Base-by-base conservation (phyloP, 2,329 filamentous ascomycete species). In the Rhytidhysteron rufulum region DNA sequence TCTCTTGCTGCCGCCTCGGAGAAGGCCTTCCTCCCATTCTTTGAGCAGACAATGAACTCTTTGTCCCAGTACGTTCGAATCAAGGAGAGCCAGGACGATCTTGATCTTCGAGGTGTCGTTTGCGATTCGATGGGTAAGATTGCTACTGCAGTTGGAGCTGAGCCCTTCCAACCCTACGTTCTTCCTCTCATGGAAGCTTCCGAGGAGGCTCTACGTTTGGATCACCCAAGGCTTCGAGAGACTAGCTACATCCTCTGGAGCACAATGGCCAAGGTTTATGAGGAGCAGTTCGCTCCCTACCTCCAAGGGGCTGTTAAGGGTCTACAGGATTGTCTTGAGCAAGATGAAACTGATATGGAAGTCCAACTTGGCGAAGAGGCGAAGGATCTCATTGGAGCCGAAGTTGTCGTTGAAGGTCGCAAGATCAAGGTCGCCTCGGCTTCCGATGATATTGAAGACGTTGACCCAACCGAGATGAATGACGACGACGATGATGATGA, bases 201-300 rank as follows among this genome's bases (percentile, higher is more conserved):
- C 51, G 90, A 96, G 68, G 90, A 96, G 67, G 90, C 86, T 40
- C 77, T 97, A 2, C 76, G 85, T 54, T 82, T 98, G 3, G 90
- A 88, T 54, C 90, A 96, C 70, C 86, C 90, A 31, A 81, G 90
- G 42, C 81, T 97, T 37, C 87, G 89, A 67, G 93, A 98, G 74
- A 96, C 89, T 47, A 95, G 88, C 63, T 98, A 95, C 71, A 94
- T 97, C 47, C 78, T 98, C 40, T 98, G 93, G 91, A 89, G 88
- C 50, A 88, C 87, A 30, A 82, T 98, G 62, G 86, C 91, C 47
- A 94, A 94, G 72, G 88, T 97, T 8, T 97, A 97, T 67, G 83
- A 85, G 56, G 85, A 88, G 58, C 77, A 89, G 40, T 91, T 94
- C 47, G 79, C 81, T 41, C 82, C 86, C 43, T 93, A 88, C 70